phyloP scores from a whole-genome alignment of 352 stramenopile genomes.

The Halophytophthora polymorphica region DNA sequence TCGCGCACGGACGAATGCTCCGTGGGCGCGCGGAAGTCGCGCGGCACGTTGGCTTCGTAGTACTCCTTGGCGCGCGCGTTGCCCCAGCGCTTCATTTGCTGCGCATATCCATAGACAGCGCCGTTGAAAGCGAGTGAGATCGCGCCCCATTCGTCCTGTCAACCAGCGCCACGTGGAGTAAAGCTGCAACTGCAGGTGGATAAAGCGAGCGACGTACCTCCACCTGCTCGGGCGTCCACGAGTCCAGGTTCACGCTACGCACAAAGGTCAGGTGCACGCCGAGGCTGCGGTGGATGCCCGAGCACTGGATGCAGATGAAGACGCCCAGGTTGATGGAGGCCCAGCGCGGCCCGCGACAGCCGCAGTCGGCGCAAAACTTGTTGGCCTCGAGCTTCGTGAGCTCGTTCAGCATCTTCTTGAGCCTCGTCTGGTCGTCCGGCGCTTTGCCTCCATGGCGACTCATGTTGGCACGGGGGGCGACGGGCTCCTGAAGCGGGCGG shows the following conservation, averaged over 20 bases:
- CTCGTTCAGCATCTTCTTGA: conserved; percentile 86
- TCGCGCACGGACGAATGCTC: conserved; percentile 83
- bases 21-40: conserved; percentile 72
- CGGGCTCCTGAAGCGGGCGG: no score
- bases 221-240: conserved; percentile 91
- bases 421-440: conserved; percentile 81
- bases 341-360: conserved; percentile 87
- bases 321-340: conserved; percentile 92
- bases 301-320: conserved; percentile 95
- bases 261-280: conserved; percentile 94
- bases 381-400: conserved; percentile 91
- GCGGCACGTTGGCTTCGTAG: conserved; percentile 84
- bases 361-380: conserved; percentile 89
- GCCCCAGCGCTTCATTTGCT: conserved; percentile 91
- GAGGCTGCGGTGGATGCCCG: conserved; percentile 91
- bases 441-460: conserved; percentile 4
- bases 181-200: not conserved
- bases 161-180: not conserved
- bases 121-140: no score
- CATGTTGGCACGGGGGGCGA: no score
- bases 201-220: conserved; percentile 26
- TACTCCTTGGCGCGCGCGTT: conserved; percentile 88
- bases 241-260: conserved; percentile 91
- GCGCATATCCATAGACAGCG: conserved; percentile 6
- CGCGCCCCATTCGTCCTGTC: no score